Conservation (phyloP, 805 yeast species). For the Lipomyces yamadae region DNA sequence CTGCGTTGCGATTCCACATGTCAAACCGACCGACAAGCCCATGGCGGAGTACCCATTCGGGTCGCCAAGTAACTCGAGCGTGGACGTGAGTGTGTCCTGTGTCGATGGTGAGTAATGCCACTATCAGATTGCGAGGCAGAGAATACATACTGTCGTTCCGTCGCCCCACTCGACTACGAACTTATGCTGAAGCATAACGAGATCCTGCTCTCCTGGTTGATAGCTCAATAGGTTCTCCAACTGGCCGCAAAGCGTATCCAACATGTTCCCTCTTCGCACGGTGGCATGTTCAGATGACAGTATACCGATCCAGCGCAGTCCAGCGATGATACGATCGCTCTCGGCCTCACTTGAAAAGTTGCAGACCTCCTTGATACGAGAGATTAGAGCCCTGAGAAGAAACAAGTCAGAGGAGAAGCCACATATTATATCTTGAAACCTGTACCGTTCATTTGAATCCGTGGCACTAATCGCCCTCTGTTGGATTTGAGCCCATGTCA, state of each 20-base stretch:
- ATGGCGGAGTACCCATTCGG: conserved; percentile 90
- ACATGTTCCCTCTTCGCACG: conserved; percentile 83
- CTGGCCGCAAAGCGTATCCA: conserved; percentile 95
- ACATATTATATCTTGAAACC: conserved; percentile 71
- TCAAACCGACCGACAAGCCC: conserved; percentile 98
- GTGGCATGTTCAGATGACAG: conserved; percentile 74
- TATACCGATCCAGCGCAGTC: conserved; percentile 91
- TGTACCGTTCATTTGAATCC: conserved; percentile 70
- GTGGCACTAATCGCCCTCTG: conserved; percentile 73
- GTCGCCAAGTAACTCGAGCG: conserved; percentile 90
- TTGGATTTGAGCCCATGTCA: conserved; percentile 88
- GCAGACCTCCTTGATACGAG: conserved; percentile 8
- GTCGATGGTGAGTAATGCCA: background rate
- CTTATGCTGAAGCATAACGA: conserved; percentile 94
- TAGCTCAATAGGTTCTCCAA: conserved; percentile 94
- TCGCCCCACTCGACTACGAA: conserved; percentile 96
- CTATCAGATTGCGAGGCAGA: conserved; percentile 35
- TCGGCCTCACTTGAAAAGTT: conserved; percentile 60
- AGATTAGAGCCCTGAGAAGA: conserved; percentile 13
- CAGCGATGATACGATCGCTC: conserved; percentile 82
- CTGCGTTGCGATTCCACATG: conserved; percentile 93
- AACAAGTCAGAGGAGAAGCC: conserved; percentile 70
- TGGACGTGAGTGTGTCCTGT: conserved; percentile 89
- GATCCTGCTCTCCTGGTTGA: conserved; percentile 91
- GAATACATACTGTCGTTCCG: conserved; percentile 53